phyloP scores from a whole-genome alignment of 805 yeast genomes.

The Cyberlindnera galapagoensis region DNA sequence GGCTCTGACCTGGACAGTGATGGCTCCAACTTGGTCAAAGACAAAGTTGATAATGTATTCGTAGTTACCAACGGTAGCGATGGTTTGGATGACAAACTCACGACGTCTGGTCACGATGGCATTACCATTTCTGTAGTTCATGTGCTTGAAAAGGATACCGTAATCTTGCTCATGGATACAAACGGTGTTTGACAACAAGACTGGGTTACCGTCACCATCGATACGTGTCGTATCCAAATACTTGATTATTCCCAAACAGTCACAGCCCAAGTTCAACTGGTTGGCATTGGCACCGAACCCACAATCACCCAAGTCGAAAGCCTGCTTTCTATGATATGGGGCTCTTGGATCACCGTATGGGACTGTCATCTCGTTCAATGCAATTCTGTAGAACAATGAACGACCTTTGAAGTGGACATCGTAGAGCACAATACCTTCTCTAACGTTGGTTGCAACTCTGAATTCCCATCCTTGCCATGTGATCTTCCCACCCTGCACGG shows the following conservation, averaged over 20 bases:
- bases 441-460: conserved; percentile 58
- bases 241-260: conserved; percentile 74
- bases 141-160: conserved; percentile 72
- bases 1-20: conserved; percentile 74
- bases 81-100: conserved; percentile 72
- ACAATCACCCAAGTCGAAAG: conserved; percentile 80
- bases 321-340: conserved; percentile 82
- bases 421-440: conserved; percentile 77
- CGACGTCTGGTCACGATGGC: conserved; percentile 70
- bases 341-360: conserved; percentile 84
- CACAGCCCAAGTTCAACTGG: conserved; percentile 67
- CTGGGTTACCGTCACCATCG: conserved; percentile 55
- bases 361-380: conserved; percentile 80
- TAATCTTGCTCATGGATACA: conserved; percentile 80
- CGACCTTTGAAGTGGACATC: conserved; percentile 73
- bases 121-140: conserved; percentile 65
- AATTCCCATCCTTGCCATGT: conserved; percentile 84
- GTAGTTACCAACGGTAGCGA: conserved; percentile 81
- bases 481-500: conserved; percentile 51
- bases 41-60: conserved; percentile 70
- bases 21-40: conserved; percentile 73
- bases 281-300: conserved; percentile 76
- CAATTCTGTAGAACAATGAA: conserved; percentile 63
- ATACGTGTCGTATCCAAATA: conserved; percentile 59
- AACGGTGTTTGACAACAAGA: conserved; percentile 57